Evolutionary conservation across 2,329 filamentous ascomycete species (phyloP).

Genomic region (Penicillium sp.): DNA sequence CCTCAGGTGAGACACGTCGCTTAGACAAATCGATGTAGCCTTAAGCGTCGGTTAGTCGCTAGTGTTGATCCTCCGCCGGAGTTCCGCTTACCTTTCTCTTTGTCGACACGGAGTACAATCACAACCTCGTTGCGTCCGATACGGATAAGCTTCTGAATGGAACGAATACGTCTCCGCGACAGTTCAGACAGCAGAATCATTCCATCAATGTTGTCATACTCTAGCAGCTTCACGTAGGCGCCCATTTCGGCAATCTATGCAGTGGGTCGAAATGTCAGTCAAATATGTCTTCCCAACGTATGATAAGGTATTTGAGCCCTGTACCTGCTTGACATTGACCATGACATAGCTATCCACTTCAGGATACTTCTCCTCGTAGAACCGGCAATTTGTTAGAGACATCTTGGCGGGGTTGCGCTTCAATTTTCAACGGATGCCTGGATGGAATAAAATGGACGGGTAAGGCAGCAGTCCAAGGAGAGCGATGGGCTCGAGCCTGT

Average conservation of each 20-base stretch:
- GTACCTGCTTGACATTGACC: slow-evolving; percentile 97
- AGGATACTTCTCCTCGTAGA: slow-evolving; percentile 95
- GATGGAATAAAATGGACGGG: slow-evolving; percentile 7
- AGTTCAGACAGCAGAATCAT: slow-evolving; percentile 99
- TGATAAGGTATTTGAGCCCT: slow-evolving; percentile 5
- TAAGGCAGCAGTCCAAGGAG: slow-evolving; percentile 10
- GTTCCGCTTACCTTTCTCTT: slow-evolving; percentile 73
- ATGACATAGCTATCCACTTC: slow-evolving; percentile 99
- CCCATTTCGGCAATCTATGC: slow-evolving; percentile 96
- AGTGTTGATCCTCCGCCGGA: slow-evolving; percentile 2
- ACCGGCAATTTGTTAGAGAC: slow-evolving; percentile 94
- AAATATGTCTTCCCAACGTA: slow-evolving; percentile 2
- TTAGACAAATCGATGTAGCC: slow-evolving; percentile 98
- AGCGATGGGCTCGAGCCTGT: slow-evolving; percentile 7
- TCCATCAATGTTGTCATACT: slow-evolving; percentile 99
- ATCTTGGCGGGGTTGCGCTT: slow-evolving; percentile 57
- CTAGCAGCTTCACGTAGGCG: slow-evolving; percentile 97
- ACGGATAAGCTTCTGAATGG: slow-evolving; percentile 97
- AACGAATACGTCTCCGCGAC: slow-evolving; percentile 94
- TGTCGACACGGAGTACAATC: slow-evolving; percentile 96
- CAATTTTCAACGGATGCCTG: slow-evolving; percentile 15
- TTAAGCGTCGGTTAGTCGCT: slow-evolving; percentile 30
- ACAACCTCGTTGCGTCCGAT: slow-evolving; percentile 98
- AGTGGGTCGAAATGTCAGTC: slow-evolving; percentile 13
- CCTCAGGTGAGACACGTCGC: slow-evolving; percentile 93